Base-by-base conservation (phyloP, 768 basidiomycete species). In the Macrolepiota fuliginosa region DNA sequence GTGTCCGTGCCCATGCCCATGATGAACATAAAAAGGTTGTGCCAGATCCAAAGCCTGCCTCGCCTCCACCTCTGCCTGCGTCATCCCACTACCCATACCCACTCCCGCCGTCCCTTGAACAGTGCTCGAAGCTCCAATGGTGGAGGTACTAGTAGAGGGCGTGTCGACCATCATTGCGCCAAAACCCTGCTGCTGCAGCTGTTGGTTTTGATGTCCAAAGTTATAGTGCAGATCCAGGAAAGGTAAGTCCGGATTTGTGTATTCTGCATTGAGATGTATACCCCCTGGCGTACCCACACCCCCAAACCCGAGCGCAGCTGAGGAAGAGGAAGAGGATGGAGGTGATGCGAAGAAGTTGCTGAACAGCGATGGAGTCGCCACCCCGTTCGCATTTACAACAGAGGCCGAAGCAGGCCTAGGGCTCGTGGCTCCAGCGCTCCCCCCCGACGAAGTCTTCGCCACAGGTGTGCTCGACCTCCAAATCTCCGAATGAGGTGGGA, bases 191-290 rank as follows among this genome's bases (percentile, higher is more conserved):
- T 47, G 54, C 40, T 58, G 64, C 55, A 35, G 24, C 19, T 32
- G 29, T 7, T 54, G 45, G 45, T 45, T 54, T 52, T 45, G 62
- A 25, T 62, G 61, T 10, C 61, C 56, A 42, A 62, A 51, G 39
- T 85, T 87, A 69, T 90, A 89, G 68, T 90, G 89, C 70, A 90
- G 67, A 69, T 90, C 89, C 57, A 90, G 77, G 71, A 89, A 90
- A 3, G 88, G 83, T 2, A 89, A 69, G 62, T 83, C 80, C 22
- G 45, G 42, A 51, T 84, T 77, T 37, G 61, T 56, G 45, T 58
- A 60, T 27, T 45, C 59, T 2, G 56, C 17, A 24, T 39, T 47
- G 24, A 27, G 4, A 2, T 24, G 47, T 12, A 49, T 4, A 1
- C 10, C 24, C 6, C 7, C 42, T n/a, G 19, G 47, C 25, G 25